These are phyloP conservation scores for Dioszegia crocea DNA, from an alignment of 768 basidiomycete genomes.

Conservation along the genomic window DNA sequence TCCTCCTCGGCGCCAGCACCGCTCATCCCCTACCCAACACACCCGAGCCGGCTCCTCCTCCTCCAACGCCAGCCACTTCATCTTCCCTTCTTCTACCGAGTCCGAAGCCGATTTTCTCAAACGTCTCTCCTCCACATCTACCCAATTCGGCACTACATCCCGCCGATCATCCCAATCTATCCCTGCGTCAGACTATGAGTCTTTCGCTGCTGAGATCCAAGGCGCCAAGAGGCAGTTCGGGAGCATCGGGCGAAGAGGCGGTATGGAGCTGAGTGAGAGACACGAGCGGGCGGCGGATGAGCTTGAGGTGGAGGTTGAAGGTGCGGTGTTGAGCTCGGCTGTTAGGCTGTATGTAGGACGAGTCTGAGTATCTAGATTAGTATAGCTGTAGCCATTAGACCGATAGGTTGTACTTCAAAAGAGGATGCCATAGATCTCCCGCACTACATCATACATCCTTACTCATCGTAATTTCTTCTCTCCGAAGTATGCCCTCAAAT, in stretches of 20 bases:
- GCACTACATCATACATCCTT: neutral
- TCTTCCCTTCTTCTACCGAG: constrained; percentile 2
- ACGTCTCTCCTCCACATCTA: constrained; percentile 3
- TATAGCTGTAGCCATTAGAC: neutral
- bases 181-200: neutral
- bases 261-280: neutral
- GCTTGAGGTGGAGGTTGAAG: constrained; percentile 6
- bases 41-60: neutral
- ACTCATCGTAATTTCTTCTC: constrained; percentile 39
- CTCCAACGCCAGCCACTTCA: neutral
- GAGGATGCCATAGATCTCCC: too few relatives aligned
- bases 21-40: neutral
- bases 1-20: neutral
- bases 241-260: constrained; percentile 1
- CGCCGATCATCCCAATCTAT: neutral
- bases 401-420: too few relatives aligned
- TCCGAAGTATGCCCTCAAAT: constrained; percentile 62
- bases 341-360: constrained; percentile 1
- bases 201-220: neutral
- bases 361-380: neutral
- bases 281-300: constrained; percentile 1
- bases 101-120: neutral
- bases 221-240: constrained; percentile 1
- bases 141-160: constrained; percentile 1
- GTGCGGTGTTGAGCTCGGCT: neutral